A percentile compares a stretch with the other conserved stretches of the same genome.
Evolutionary conservation across 495 filamentous ascomycete genomes (phyloP).

Genomic region (Penicillium roqueforti): DNA sequence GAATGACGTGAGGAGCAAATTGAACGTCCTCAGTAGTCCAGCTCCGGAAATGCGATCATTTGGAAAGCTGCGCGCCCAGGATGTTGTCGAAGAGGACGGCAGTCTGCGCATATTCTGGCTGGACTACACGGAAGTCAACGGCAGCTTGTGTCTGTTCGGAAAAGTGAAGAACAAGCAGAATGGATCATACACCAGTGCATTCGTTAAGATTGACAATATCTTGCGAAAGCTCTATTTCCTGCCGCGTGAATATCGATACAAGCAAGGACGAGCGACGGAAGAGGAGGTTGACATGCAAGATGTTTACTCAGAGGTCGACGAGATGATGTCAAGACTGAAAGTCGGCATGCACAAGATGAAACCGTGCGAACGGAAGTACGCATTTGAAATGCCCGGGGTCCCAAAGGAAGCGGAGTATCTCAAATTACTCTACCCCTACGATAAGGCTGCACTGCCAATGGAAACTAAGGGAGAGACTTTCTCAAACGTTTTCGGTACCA

Average conservation of each 20-base stretch:
- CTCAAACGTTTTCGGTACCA: constrained; percentile 90
- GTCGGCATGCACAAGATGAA: constrained; percentile 94
- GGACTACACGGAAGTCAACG: constrained; percentile 92
- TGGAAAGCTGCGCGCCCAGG: constrained; percentile 75
- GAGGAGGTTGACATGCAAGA: constrained; percentile 86
- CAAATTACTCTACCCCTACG: constrained; percentile 90
- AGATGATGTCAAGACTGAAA: constrained; percentile 74
- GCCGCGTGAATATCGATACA: constrained; percentile 67
- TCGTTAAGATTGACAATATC: constrained; percentile 94
- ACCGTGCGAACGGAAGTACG: constrained; percentile 82
- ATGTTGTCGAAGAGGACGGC: constrained; percentile 86
- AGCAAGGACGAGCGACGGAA: constrained; percentile 61
- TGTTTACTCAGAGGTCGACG: constrained; percentile 83
- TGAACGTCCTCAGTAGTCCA: constrained; percentile 78
- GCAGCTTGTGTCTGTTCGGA: constrained; percentile 88
- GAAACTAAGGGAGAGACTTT: constrained; percentile 81
- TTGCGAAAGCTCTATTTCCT: constrained; percentile 90
- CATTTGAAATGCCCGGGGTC: constrained; percentile 84
- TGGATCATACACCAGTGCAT: constrained; percentile 77
- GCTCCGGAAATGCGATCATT: constrained; percentile 56
- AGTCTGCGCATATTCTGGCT: constrained; percentile 94
- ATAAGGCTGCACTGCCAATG: constrained; percentile 64
- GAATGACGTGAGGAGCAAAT: constrained; percentile 80
- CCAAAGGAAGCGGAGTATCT: constrained; percentile 88
- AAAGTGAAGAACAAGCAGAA: constrained; percentile 91